Percentiles rank a stretch among this genome's conserved stretches.
These are phyloP conservation scores for Metschnikowia amazonensis DNA, from an alignment of 805 yeast genomes.

Conservation along the genomic window DNA sequence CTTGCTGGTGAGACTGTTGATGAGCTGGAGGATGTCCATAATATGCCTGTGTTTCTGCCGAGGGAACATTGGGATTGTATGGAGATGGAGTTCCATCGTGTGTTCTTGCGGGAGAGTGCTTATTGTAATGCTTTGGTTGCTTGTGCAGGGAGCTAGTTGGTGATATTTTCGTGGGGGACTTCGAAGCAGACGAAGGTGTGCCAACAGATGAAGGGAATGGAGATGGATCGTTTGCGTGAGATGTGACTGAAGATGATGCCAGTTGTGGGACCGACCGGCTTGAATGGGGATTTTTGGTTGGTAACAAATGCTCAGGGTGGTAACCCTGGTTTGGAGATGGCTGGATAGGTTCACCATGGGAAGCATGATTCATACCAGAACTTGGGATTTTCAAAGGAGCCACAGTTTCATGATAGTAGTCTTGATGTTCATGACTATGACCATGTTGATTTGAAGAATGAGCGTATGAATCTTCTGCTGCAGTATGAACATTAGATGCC, in stretches of 20 bases:
- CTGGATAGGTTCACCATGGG: neutral
- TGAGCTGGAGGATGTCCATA: neutral
- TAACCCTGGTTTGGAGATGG: neutral
- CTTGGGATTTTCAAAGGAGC: neutral
- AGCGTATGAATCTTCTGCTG: neutral
- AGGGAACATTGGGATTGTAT: neutral
- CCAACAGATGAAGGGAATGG: neutral
- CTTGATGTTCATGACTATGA: neutral
- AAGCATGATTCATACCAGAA: neutral
- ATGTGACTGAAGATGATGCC: neutral
- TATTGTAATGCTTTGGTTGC: neutral
- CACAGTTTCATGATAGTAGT: neutral
- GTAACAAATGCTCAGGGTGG: neutral
- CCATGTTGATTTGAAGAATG: neutral
- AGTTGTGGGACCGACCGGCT: neutral
- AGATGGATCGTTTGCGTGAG: neutral
- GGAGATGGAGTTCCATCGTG: neutral
- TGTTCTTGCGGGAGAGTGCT: neutral
- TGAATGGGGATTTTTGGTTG: neutral
- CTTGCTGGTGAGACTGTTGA: neutral
- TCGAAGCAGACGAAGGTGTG: neutral
- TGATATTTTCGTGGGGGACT: neutral
- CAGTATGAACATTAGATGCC: neutral
- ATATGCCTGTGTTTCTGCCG: neutral
- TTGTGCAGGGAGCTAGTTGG: neutral